Evolutionary conservation across 352 stramenopile species (phyloP).

Genomic region (Pythium aphanidermatum): DNA sequence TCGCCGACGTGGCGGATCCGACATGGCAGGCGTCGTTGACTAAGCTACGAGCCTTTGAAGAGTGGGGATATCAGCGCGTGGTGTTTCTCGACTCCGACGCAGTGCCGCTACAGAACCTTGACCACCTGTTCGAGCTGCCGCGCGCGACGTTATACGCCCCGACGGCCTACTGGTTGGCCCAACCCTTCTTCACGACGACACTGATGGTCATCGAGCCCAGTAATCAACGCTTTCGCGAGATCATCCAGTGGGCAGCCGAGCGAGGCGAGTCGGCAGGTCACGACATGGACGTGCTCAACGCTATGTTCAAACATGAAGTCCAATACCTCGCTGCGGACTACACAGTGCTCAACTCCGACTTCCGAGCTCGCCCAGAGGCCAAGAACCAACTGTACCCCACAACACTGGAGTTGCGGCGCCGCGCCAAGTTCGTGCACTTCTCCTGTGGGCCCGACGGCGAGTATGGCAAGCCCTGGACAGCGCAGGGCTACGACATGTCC

Average conservation of each 20-base stretch:
- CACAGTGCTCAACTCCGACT: conserved; percentile 30
- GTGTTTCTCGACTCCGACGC: conserved; percentile 31
- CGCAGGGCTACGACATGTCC: conserved; percentile 7
- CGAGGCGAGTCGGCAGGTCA: conserved; percentile 11
- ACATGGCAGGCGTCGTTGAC: conserved; percentile 23
- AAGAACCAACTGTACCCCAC: conserved; percentile 9
- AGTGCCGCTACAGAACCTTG: conserved; percentile 26
- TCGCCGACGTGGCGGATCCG: conserved; percentile 1
- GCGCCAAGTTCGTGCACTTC: conserved; percentile 16
- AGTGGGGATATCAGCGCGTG: conserved; percentile 28
- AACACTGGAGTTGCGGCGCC: conserved; percentile 4
- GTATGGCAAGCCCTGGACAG: conserved; percentile 16
- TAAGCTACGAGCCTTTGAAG: conserved; percentile 28
- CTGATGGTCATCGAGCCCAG: conserved; percentile 27
- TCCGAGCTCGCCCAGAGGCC: conserved; percentile 8
- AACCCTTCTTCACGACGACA: conserved; percentile 27
- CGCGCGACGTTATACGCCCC: conserved; percentile 19
- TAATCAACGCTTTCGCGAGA: conserved; percentile 13
- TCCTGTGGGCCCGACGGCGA: conserved; percentile 12
- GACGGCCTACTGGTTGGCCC: conserved; percentile 24
- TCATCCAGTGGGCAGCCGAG: conserved; percentile 14
- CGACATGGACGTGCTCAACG: conserved; percentile 32
- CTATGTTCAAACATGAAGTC: conserved; percentile 14
- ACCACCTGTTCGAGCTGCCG: conserved; percentile 22
- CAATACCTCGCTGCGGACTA: conserved; percentile 19